Percentiles rank a stretch among this genome's conserved stretches.
Conservation (phyloP, 768 basidiomycete genomes). For the Phylloporus sp. region DNA sequence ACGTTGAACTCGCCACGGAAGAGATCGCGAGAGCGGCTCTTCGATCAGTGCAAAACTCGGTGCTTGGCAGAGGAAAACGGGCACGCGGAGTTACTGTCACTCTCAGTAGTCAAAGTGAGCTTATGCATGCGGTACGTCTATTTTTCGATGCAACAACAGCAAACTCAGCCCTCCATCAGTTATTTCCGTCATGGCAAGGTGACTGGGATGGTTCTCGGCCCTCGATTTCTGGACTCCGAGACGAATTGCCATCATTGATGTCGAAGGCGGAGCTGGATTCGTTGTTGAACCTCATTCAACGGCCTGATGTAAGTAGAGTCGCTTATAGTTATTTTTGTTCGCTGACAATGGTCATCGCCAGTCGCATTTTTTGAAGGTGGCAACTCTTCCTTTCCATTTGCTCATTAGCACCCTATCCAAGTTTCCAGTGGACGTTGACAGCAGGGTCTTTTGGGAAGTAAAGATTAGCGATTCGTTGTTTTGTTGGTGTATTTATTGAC, state of each 20-base stretch:
- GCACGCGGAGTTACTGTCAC: constrained; percentile 85
- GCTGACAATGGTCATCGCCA: constrained; percentile 29
- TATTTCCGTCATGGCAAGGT: constrained; percentile 82
- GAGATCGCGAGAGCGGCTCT: constrained; percentile 64
- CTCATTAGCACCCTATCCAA: constrained; percentile 71
- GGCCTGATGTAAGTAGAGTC: constrained; percentile 60
- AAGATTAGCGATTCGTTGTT: constrained; percentile 62
- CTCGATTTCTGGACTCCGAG: constrained; percentile 60
- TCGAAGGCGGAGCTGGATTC: constrained; percentile 64
- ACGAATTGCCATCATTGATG: constrained; percentile 58
- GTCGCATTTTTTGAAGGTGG: constrained; percentile 86
- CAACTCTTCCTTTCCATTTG: constrained; percentile 77
- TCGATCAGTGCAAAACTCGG: constrained; percentile 47
- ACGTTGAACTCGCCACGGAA: constrained; percentile 65
- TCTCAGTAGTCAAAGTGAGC: constrained; percentile 71
- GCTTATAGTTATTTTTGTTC: neutral
- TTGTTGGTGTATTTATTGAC: constrained; percentile 40
- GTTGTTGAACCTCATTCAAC: constrained; percentile 65
- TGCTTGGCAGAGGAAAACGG: constrained; percentile 73
- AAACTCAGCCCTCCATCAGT: constrained; percentile 33
- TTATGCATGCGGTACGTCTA: constrained; percentile 66
- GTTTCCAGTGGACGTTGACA: constrained; percentile 74
- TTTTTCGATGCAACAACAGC: neutral
- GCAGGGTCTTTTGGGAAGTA: constrained; percentile 70
- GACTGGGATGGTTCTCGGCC: constrained; percentile 66